A percentile compares a stretch with the other conserved stretches of the same genome.
Evolutionary conservation across 148 eudicot genomes (phyloP).

Genomic region (Dysphania ambrosioides): DNA sequence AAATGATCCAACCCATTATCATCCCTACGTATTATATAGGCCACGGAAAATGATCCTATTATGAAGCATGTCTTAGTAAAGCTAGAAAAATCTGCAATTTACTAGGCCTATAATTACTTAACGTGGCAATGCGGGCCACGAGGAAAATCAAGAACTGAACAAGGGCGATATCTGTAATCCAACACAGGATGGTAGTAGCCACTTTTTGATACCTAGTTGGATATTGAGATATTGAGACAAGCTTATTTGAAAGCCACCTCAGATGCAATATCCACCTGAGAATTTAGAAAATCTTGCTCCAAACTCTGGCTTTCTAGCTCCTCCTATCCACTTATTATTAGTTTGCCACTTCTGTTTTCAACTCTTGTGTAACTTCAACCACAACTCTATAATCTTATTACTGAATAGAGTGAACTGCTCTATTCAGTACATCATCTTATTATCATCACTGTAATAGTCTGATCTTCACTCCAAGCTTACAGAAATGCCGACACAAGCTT

Average conservation of each 20-base stretch:
- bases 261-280: constrained; percentile 40
- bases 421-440: background rate
- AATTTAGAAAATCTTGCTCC: too few relatives aligned
- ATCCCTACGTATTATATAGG: too few relatives aligned
- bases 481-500: constrained; percentile 81
- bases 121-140: background rate
- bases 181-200: constrained; percentile 30
- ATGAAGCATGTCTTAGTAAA: too few relatives aligned
- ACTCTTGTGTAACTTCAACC: background rate
- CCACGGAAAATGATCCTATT: too few relatives aligned
- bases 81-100: background rate
- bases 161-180: constrained; percentile 48
- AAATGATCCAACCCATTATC: too few relatives aligned
- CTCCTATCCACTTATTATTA: constrained; percentile 24
- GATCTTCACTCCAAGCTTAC: background rate
- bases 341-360: too few relatives aligned
- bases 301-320: constrained; percentile 20
- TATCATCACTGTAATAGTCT: background rate
- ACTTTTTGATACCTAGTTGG: constrained; percentile 49
- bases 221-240: constrained; percentile 41
- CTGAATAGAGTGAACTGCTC: too few relatives aligned
- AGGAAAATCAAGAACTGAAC: too few relatives aligned
- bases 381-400: background rate
- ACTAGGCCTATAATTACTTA: background rate
- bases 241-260: constrained; percentile 37